These are phyloP conservation scores for Helichrysum umbraculigerum DNA, from an alignment of 129 eudicot species.

Conservation along the genomic window DNA sequence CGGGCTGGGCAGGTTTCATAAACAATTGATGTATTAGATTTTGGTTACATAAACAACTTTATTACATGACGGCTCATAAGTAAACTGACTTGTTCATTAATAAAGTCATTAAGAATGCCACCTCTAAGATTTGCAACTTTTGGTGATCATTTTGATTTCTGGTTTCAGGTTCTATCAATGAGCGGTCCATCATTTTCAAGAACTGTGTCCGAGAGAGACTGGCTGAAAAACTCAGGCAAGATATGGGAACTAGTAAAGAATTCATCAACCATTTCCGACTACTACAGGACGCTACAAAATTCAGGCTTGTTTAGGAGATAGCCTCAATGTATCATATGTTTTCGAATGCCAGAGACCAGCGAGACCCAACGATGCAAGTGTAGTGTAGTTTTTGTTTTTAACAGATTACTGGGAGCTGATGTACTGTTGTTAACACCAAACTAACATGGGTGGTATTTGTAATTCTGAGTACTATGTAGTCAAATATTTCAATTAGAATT, in stretches of 20 bases:
- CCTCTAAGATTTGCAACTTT: not conserved
- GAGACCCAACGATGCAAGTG: not conserved
- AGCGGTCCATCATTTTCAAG: conserved; percentile 75
- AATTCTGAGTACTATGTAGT: not conserved
- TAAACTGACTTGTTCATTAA: not conserved
- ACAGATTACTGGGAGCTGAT: not conserved
- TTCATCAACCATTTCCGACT: conserved; percentile 66
- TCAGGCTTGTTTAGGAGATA: conserved; percentile 84
- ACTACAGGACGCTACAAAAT: conserved; percentile 67
- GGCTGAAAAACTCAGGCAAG: conserved; percentile 92
- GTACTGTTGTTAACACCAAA: not conserved
- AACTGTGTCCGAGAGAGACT: conserved; percentile 88
- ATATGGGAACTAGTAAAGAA: conserved; percentile 93
- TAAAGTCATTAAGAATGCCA: not conserved
- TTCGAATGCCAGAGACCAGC: not conserved
- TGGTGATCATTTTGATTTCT: not conserved
- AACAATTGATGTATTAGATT: too few species aligned
- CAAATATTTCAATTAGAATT: not conserved
- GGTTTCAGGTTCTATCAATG: conserved; percentile 71
- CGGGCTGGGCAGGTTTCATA: not conserved
- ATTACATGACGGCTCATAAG: not conserved
- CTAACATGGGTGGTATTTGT: not conserved
- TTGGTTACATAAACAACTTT: too few species aligned
- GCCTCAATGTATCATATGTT: conserved; percentile 16
- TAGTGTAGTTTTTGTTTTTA: conserved; percentile 9